Evolutionary conservation across 495 filamentous ascomycete genomes (phyloP), one percentile per base, ranked within the genome.

Genomic region (Trichoderma reesei): DNA sequence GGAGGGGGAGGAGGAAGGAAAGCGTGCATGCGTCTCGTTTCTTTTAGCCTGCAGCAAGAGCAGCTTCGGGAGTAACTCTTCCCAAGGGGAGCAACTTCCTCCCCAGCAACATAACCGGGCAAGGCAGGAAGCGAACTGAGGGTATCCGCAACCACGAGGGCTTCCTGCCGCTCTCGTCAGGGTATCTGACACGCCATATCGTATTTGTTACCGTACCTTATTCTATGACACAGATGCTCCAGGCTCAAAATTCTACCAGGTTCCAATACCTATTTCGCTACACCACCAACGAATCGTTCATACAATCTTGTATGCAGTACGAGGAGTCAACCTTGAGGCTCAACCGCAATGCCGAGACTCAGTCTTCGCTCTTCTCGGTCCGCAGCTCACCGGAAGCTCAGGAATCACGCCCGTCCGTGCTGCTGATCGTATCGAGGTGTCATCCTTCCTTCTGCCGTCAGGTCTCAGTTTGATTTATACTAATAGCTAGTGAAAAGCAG

Each of bases 91-190:
- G 14, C 16, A 18, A 18, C 16, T 48, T 48, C n/a, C 4, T 13
- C 11, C 41, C 41, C 14, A 44, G 41, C 41, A 44, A 3, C 16
- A 16, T 3, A 10, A 44, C 5, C 5, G 5, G 5, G n/a, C 41
- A 44, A 44, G 41, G 41, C 13, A 48, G 44, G 44, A 48, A 18
- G 44, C 44, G n/a, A n/a, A 14, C 44, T 48, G 44, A 56, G 51
- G 51, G n/a, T 56, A 56, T 56, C 51, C 51, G 51, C 51, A 56
- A n/a, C 51, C 51, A 56, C 51, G 51, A 56, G 51, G 51, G 51
- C 51, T 56, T 56, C 51, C 10, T 56, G 51, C 51, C 51, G 51
- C 20, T 34, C 51, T 56, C 51, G 51, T 56, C 51, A 56, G 11
- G 51, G 51, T 33, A 56, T 26, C 8, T 18, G 44, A 26, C 18